Evolutionary conservation across 1,139 yeast genomes (phyloP), one percentile per base, ranked within the genome.

Genomic region (Keqinozyma sinolaborantium): DNA sequence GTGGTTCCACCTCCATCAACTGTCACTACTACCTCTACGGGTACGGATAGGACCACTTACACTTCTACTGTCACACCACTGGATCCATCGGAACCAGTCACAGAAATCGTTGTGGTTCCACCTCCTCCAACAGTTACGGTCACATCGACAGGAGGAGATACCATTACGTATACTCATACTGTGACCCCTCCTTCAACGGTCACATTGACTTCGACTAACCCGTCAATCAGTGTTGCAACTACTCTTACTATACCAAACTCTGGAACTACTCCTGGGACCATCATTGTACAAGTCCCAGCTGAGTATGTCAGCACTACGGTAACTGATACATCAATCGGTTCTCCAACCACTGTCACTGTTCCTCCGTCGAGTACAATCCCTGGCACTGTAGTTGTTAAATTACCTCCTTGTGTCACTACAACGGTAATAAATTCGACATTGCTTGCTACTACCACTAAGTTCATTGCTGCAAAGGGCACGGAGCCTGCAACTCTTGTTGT

Each of bases 31-130:
- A 18, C 21, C 10, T n/a, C n/a, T n/a, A n/a, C n/a, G n/a, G n/a
- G n/a, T n/a, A n/a, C n/a, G n/a, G n/a, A n/a, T n/a, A n/a, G n/a
- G n/a, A n/a, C n/a, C n/a, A n/a, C n/a, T n/a, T n/a, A n/a, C n/a
- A n/a, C n/a, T n/a, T n/a, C n/a, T n/a, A n/a, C n/a, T n/a, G n/a
- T n/a, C n/a, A n/a, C n/a, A n/a, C n/a, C n/a, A n/a, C n/a, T n/a
- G n/a, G n/a, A n/a, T n/a, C n/a, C n/a, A 11, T 23, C 30, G 14
- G 16, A 23, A 13, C 39, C 46, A 10, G 29, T 31, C n/a, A 25
- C 31, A 8, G 24, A 24, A 3, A 26, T 28, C 10, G 10, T 18
- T 18, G 9, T 7, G 7, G 10, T 10, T 10, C 21, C n/a, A n/a
- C n/a, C 21, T 7, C 21, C 21, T 7, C 21, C 21, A 18, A 10